Conservation (phyloP, 1,139 yeast species). For the Kodamaea fungicola region DNA sequence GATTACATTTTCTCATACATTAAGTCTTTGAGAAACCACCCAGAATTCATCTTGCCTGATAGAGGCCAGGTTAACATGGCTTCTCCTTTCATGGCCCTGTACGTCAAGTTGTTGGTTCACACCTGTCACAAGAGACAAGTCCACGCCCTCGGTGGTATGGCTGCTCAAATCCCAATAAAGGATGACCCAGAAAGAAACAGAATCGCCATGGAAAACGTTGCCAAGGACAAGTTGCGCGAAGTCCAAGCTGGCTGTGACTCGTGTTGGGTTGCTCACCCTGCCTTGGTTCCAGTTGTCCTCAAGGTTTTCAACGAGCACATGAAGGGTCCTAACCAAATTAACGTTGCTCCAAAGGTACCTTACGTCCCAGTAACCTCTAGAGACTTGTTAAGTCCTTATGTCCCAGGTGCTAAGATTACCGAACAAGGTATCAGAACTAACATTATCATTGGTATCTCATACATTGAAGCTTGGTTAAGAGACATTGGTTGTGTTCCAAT, state of each 20-base stretch:
- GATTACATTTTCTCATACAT: conserved; percentile 28
- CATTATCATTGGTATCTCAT: conserved; percentile 67
- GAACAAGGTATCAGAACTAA: conserved; percentile 73
- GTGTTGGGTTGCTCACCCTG: conserved; percentile 83
- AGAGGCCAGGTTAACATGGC: conserved; percentile 26
- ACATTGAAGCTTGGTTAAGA: conserved; percentile 82
- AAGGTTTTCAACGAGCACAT: conserved; percentile 76
- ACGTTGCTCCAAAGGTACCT: conserved; percentile 50
- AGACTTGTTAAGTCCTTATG: conserved; percentile 67
- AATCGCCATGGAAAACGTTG: conserved; percentile 24
- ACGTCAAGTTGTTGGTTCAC: conserved; percentile 24
- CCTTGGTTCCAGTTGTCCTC: conserved; percentile 69
- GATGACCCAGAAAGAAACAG: conserved; percentile 21
- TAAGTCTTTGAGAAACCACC: conserved; percentile 23
- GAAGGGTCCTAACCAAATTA: conserved; percentile 84
- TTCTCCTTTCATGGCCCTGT: conserved; percentile 26
- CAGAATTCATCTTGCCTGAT: conserved; percentile 23
- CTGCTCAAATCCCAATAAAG: conserved; percentile 30
- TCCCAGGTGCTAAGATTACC: conserved; percentile 62
- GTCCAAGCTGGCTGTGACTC: conserved; percentile 76
- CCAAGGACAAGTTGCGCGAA: conserved; percentile 47
- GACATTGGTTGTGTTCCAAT: conserved; percentile 81
- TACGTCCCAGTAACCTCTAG: conserved; percentile 54
- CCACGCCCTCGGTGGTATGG: conserved; percentile 32
- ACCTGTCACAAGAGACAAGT: conserved; percentile 29